A percentile compares a stretch with the other conserved stretches of the same genome.
Evolutionary conservation across 257 asterid genomes (phyloP).

Genomic region (Plectranthus barbatus): DNA sequence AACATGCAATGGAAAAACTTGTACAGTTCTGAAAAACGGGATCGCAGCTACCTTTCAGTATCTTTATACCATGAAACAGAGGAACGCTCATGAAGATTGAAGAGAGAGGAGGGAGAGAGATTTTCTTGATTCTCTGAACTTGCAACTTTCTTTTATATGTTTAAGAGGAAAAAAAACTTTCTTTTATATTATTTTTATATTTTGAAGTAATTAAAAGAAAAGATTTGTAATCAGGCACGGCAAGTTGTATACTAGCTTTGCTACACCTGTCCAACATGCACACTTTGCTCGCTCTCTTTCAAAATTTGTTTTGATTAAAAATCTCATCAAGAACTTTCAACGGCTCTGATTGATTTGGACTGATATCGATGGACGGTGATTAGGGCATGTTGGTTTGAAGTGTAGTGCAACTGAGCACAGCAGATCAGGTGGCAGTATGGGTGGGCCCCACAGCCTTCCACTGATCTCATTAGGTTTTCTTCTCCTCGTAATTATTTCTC

Average conservation of each 20-base stretch:
- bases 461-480: slow-evolving; percentile 32
- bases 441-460: slow-evolving; percentile 12
- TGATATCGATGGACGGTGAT: neutral
- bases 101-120: slow-evolving; percentile 11
- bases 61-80: slow-evolving; percentile 25
- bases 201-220: slow-evolving; percentile 4
- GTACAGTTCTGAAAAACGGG: slow-evolving; percentile 22
- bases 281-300: neutral
- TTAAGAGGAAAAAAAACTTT: neutral
- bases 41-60: slow-evolving; percentile 37
- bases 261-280: slow-evolving; percentile 29
- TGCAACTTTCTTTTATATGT: neutral
- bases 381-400: neutral
- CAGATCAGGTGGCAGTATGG: neutral
- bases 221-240: slow-evolving; percentile 30
- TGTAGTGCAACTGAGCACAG: slow-evolving; percentile 11
- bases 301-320: neutral
- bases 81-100: slow-evolving; percentile 5
- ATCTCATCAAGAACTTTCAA: neutral
- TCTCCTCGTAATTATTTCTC: no score
- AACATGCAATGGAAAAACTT: slow-evolving; percentile 21
- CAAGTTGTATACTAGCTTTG: slow-evolving; percentile 15
- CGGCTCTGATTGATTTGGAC: slow-evolving; percentile 26
- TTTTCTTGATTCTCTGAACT: slow-evolving; percentile 10
- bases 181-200: neutral